phyloP scores from a whole-genome alignment of 768 basidiomycete species.

The Tricholomella constricta region DNA sequence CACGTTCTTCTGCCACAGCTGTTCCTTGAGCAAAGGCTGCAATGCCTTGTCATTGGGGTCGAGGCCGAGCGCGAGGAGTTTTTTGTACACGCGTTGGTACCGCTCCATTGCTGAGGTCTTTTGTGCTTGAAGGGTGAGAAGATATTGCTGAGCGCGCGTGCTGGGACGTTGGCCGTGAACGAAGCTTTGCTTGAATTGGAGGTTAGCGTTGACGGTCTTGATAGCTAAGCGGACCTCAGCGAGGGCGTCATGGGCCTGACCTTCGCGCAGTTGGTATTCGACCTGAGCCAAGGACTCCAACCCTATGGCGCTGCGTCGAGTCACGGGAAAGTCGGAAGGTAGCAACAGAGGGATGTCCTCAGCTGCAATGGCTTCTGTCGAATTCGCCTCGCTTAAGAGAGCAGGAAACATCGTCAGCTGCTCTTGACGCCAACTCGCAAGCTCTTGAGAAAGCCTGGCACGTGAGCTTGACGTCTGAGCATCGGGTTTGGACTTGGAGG shows the following conservation, averaged over 20 bases:
- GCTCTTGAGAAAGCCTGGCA: neutral
- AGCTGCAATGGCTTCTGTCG: neutral
- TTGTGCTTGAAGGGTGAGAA: conserved; percentile 16
- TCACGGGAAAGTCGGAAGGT: conserved; percentile 15
- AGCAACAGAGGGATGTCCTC: conserved; percentile 12
- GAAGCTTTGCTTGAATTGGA: conserved; percentile 21
- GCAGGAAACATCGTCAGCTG: neutral
- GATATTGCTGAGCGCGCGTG: conserved; percentile 22
- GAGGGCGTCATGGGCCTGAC: conserved; percentile 30
- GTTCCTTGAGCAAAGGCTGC: conserved; percentile 15
- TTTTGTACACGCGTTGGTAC: conserved; percentile 13
- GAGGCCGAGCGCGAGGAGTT: conserved; percentile 17
- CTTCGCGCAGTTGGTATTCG: conserved; percentile 25
- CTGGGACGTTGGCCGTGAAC: conserved; percentile 24
- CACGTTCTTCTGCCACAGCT: conserved; percentile 20
- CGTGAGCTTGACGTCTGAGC: neutral
- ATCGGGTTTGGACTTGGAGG: too few species aligned
- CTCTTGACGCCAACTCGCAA: neutral
- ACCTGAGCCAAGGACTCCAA: conserved; percentile 8
- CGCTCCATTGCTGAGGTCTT: conserved; percentile 18
- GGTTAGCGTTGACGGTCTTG: conserved; percentile 21
- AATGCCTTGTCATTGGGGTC: conserved; percentile 14
- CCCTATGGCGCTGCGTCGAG: neutral
- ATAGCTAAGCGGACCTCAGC: conserved; percentile 22
- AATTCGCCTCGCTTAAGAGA: neutral